Evolutionary conservation across 805 yeast species (phyloP).

Genomic region (Wickerhamomyces ciferrii): DNA sequence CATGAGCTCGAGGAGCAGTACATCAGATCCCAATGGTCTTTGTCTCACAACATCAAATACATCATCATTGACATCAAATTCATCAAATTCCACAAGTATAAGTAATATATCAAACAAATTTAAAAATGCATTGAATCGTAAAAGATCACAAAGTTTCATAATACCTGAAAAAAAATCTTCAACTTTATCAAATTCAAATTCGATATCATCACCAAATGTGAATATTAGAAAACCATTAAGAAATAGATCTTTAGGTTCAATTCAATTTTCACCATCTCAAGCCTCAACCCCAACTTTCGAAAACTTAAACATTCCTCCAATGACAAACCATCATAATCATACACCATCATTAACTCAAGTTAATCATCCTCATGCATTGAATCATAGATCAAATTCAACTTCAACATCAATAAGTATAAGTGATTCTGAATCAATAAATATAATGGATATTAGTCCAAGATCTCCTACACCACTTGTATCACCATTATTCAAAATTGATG

Average conservation of each 20-base stretch:
- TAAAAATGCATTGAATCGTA: conserved; percentile 7
- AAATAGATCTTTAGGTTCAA: conserved; percentile 8
- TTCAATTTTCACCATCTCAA: conserved; percentile 3
- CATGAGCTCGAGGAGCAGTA: background rate
- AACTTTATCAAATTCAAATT: conserved; percentile 1
- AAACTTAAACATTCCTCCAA: background rate
- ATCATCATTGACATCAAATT: conserved; percentile 18
- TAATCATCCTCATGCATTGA: background rate
- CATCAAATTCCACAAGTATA: conserved; percentile 15
- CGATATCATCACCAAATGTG: background rate
- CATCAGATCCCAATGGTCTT: conserved; percentile 1
- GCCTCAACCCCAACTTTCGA: background rate
- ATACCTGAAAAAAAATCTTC: background rate
- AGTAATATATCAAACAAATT: conserved; percentile 6
- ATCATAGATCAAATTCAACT: background rate
- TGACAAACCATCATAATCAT: background rate
- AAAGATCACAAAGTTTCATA: conserved; percentile 12
- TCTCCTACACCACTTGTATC: conserved; percentile 6
- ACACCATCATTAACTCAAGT: background rate
- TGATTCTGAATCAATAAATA: conserved; percentile 10
- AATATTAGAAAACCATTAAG: conserved; percentile 1
- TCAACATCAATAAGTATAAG: conserved; percentile 15
- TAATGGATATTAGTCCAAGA: conserved; percentile 1
- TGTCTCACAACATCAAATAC: conserved; percentile 15
- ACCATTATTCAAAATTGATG: conserved; percentile 18